Base-by-base conservation (phyloP, 192 early-diverging fungal species). In the Umbelopsis sp. region DNA sequence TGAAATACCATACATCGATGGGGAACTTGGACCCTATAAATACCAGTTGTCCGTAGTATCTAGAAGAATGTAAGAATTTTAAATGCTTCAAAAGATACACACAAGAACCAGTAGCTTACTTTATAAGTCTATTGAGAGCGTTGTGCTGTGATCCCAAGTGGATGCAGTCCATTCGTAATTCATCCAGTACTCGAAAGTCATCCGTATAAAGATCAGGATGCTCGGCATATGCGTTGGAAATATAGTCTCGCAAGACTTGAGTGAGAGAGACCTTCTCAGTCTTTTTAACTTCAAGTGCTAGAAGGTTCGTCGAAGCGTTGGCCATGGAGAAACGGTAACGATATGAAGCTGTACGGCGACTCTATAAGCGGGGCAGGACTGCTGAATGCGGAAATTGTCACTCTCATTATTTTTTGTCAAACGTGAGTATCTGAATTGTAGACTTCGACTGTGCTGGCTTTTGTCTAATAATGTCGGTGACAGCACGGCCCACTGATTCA, bases 21-120 rank as follows among this genome's bases (percentile, higher is more conserved):
- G 92, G 91, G 68, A 97, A 97, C 78, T 96, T 97, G 55, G 90
- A 86, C 49, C 90, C 75, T 41, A 96, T 87, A 74, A 91, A 91
- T 18, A 88, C 86, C 23, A 97, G 83, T 76, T 97, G 95, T 1
- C 86, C 93, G 75, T 93, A 93, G 75, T 97, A 97, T 75, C 90
- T 92, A 68, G 18, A 64, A 66, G 46, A 4, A 48, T 52, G 2
- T 30, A 44, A 27, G 44, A 46, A 44, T 68, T 49, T 21, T 52
- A 15, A 15, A 67, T 49, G 50, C 3, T 30, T 65, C 13, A 44
- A 3, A 30, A 3, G 27, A 30, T 30, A 30, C 1, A 2, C 27
- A 30, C 1, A 30, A 30, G 27, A 30, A 30, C 27, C 0, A 15
- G 22, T 20, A 67, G n/a, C 77, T 72, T 85, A 90, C 85, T 87